Conservation (phyloP, 768 basidiomycete genomes). For the Mycena galopus region DNA sequence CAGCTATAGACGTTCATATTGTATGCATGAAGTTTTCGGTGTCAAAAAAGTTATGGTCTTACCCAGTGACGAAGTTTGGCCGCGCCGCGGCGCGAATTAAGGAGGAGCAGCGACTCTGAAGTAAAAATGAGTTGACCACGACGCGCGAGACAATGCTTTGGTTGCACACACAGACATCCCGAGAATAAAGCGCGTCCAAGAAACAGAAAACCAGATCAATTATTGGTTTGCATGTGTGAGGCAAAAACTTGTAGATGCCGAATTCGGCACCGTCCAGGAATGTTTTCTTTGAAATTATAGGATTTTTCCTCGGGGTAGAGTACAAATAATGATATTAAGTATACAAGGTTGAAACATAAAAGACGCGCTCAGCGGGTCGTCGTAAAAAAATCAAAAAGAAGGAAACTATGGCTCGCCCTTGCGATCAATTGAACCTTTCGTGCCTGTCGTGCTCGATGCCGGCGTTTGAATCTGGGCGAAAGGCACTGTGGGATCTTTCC, state of each 20-base stretch:
- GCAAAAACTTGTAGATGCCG: neutral
- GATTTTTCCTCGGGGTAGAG: neutral
- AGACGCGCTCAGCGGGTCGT: neutral
- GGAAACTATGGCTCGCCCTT: slow-evolving; percentile 3
- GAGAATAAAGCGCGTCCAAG: slow-evolving; percentile 31
- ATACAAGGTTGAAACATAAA: neutral
- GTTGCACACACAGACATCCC: slow-evolving; percentile 59
- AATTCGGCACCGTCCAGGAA: neutral
- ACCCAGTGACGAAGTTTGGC: slow-evolving; percentile 54
- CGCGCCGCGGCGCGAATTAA: slow-evolving; percentile 59
- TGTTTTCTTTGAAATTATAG: neutral
- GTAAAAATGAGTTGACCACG: neutral
- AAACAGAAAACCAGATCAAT: slow-evolving; percentile 47
- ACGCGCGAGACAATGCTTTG: slow-evolving; percentile 2
- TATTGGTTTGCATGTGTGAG: slow-evolving; percentile 48
- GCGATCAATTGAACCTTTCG: neutral
- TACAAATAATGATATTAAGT: neutral
- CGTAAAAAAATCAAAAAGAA: neutral
- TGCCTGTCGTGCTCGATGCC: neutral
- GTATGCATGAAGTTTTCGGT: neutral
- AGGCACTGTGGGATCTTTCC: slow-evolving; percentile 14
- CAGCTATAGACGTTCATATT: slow-evolving; percentile 42
- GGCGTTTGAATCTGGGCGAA: slow-evolving; percentile 11
- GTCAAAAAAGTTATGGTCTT: slow-evolving; percentile 30
- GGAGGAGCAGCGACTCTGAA: slow-evolving; percentile 60